Conservation (phyloP, 2,329 filamentous ascomycete species). For the Fusarium acutatum region DNA sequence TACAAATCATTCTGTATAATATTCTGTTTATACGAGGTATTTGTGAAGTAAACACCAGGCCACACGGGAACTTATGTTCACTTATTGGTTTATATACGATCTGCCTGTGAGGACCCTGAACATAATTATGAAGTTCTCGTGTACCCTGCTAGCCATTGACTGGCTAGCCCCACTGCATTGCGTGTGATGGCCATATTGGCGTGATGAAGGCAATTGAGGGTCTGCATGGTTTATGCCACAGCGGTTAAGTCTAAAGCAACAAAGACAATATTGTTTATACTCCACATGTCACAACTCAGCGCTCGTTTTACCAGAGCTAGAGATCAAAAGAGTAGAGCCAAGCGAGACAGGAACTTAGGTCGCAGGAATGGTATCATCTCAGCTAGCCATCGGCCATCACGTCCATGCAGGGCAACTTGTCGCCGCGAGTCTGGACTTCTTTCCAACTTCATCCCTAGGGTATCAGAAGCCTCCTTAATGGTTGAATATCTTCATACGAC, state of each 20-base stretch:
- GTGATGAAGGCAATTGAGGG: too few relatives aligned
- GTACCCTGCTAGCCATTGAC: too few relatives aligned
- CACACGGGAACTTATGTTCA: too few relatives aligned
- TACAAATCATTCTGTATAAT: background rate
- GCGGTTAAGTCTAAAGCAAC: background rate
- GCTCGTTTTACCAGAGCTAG: background rate
- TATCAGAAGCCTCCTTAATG: background rate
- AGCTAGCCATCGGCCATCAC: background rate
- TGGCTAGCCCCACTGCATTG: background rate
- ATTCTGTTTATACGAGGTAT: rapidly evolving
- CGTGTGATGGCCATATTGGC: background rate
- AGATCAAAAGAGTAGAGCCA: background rate
- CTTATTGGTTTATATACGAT: background rate
- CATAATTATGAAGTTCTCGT: too few relatives aligned
- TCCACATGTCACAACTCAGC: background rate
- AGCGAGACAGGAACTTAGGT: background rate
- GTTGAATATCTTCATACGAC: rapidly evolving
- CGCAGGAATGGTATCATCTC: background rate
- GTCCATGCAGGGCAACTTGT: background rate
- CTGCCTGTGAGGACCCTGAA: too few relatives aligned
- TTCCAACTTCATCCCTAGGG: background rate
- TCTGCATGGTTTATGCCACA: background rate
- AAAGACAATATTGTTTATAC: background rate
- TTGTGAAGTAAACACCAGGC: background rate
- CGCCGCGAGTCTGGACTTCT: background rate